phyloP scores from a whole-genome alignment of 495 filamentous ascomycete genomes.

The Friedmanniomyces endolithicus region DNA sequence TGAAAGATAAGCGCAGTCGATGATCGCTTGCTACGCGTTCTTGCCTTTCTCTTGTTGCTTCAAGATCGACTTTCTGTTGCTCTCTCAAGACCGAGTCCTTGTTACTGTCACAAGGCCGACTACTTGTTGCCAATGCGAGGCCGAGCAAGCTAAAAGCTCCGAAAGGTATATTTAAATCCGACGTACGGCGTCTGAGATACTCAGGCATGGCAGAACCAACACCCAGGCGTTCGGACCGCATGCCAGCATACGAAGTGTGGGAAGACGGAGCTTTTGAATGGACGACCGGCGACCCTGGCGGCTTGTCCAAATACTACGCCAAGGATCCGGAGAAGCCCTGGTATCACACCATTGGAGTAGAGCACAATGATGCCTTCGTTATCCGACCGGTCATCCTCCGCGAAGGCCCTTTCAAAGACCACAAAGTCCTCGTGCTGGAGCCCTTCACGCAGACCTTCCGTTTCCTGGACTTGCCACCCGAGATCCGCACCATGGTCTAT shows the following conservation, averaged over 20 bases:
- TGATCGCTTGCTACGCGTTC: too few species aligned
- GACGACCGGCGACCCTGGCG: not conserved
- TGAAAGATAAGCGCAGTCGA: too few species aligned
- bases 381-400: not conserved
- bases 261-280: not conserved
- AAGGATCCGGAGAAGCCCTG: not conserved
- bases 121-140: not conserved
- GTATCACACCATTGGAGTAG: not conserved
- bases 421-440: not conserved
- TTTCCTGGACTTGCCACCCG: constrained; percentile 8
- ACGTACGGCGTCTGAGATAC: not conserved
- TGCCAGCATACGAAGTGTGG: not conserved
- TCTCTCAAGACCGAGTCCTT: not conserved
- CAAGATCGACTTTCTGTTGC: not conserved
- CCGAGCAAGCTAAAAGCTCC: not conserved
- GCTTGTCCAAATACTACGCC: not conserved
- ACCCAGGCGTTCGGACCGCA: not conserved
- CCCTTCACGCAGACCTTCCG: not conserved
- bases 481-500: constrained; percentile 7
- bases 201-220: not conserved
- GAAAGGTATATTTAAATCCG: not conserved
- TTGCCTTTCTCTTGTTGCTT: not conserved
- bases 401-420: not conserved
- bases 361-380: not conserved
- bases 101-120: not conserved